Conservation (phyloP, 768 basidiomycete species). For the Cystobasidium ongulense region DNA sequence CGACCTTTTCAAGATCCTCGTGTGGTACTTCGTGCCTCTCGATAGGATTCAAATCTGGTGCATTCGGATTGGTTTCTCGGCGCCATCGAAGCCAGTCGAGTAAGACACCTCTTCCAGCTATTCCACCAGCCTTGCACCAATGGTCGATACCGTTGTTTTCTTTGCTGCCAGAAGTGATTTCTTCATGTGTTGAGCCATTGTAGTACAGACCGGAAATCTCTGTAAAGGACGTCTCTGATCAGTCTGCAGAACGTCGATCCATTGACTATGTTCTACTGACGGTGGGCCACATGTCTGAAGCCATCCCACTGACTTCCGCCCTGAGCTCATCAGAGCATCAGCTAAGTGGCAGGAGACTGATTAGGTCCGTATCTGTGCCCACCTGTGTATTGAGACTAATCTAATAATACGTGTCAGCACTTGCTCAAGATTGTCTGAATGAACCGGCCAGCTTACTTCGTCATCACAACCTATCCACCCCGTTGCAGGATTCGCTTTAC, state of each 20-base stretch:
- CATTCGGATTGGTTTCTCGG: conserved; percentile 3
- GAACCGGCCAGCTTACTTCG: neutral
- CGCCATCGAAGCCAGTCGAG: conserved; percentile 36
- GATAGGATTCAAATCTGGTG: neutral
- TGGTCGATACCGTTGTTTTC: conserved; percentile 9
- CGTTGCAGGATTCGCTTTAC: neutral
- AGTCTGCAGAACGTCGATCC: neutral
- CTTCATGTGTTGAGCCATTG: conserved; percentile 2
- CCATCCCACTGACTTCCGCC: conserved; percentile 34
- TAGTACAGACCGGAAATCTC: conserved; percentile 7
- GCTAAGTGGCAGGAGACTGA: too few species aligned
- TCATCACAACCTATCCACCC: conserved; percentile 27
- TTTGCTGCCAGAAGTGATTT: neutral
- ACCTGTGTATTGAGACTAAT: conserved; percentile 5
- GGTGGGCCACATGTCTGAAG: conserved; percentile 32
- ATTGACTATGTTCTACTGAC: neutral
- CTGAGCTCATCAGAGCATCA: neutral
- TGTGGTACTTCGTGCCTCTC: conserved; percentile 24
- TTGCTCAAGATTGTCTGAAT: neutral
- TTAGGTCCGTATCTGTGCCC: too few species aligned
- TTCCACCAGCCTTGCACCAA: conserved; percentile 34
- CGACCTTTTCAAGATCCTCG: conserved; percentile 28
- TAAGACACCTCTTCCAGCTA: conserved; percentile 34
- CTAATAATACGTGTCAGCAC: neutral
- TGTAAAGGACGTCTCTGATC: neutral